Evolutionary conservation across 805 yeast species (phyloP).

Genomic region (Candida nanaspora): DNA sequence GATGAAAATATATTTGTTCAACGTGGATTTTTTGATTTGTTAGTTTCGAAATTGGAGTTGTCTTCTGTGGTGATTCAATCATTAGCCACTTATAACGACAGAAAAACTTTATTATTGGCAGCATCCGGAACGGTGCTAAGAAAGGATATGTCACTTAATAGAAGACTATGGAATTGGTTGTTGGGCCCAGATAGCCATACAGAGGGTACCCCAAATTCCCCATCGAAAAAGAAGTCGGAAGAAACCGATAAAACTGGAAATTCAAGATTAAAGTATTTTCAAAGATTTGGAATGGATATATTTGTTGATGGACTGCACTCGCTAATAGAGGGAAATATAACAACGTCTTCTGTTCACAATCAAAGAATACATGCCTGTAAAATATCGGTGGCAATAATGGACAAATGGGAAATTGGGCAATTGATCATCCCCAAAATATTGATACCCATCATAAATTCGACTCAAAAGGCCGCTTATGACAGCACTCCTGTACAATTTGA

Average conservation of each 20-base stretch:
- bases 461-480: slow-evolving; percentile 24
- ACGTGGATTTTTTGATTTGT: slow-evolving; percentile 81
- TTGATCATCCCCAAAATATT: slow-evolving; percentile 63
- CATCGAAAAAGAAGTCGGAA: slow-evolving; percentile 6
- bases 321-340: slow-evolving; percentile 29
- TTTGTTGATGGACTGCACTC: slow-evolving; percentile 48
- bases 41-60: slow-evolving; percentile 61
- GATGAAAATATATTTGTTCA: slow-evolving; percentile 68
- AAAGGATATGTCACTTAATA: slow-evolving; percentile 88
- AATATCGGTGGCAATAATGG: slow-evolving; percentile 71
- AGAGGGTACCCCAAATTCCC: slow-evolving; percentile 5
- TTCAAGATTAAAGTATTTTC: slow-evolving; percentile 49
- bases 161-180: slow-evolving; percentile 92
- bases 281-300: slow-evolving; percentile 42
- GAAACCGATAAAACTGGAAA: slow-evolving; percentile 5
- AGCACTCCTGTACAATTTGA: slow-evolving; percentile 22
- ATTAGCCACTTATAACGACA: slow-evolving; percentile 44
- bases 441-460: slow-evolving; percentile 51
- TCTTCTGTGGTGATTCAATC: slow-evolving; percentile 48
- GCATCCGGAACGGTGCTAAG: slow-evolving; percentile 65
- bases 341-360: slow-evolving; percentile 15
- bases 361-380: slow-evolving; percentile 47
- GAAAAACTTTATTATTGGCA: slow-evolving; percentile 48
- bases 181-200: slow-evolving; percentile 62
- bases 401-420: slow-evolving; percentile 91